A percentile compares a stretch with the other conserved stretches of the same genome.
These are phyloP conservation scores for Calonectria ilicicola DNA, from an alignment of 2,329 filamentous ascomycete species.

Conservation along the genomic window DNA sequence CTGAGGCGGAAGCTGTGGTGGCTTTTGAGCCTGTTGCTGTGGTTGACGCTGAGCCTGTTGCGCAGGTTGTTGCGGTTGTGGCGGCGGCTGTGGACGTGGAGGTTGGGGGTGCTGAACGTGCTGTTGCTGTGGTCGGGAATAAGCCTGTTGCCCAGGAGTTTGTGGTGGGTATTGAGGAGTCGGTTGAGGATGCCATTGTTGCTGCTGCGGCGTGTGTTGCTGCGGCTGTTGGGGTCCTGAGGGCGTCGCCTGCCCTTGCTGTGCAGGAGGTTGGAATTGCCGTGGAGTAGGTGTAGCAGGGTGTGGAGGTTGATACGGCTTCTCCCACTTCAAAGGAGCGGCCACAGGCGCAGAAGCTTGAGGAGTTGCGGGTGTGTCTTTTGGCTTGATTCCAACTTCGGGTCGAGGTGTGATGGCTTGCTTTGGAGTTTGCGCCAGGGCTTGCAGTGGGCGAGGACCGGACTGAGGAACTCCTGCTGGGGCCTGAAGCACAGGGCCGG, in stretches of 20 bases:
- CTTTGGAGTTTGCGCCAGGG: slow-evolving; percentile 46
- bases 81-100: slow-evolving; percentile 35
- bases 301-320: slow-evolving; percentile 53
- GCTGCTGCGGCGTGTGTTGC: slow-evolving; percentile 23
- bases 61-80: slow-evolving; percentile 30
- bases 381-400: slow-evolving; percentile 46
- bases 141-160: slow-evolving; percentile 35
- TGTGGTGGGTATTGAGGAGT: slow-evolving; percentile 36
- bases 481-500: slow-evolving; percentile 51
- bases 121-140: slow-evolving; percentile 35
- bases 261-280: slow-evolving; percentile 39
- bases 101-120: slow-evolving; percentile 31
- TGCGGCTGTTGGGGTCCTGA: slow-evolving; percentile 34
- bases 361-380: slow-evolving; percentile 39
- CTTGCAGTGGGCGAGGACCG: slow-evolving; percentile 47
- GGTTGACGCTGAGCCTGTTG: slow-evolving; percentile 31
- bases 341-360: slow-evolving; percentile 39
- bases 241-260: slow-evolving; percentile 35
- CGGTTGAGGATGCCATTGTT: slow-evolving; percentile 39
- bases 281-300: slow-evolving; percentile 40
- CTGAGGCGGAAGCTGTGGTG: slow-evolving; percentile 34
- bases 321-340: slow-evolving; percentile 54
- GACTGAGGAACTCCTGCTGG: slow-evolving; percentile 49
- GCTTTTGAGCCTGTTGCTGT: slow-evolving; percentile 36
- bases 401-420: slow-evolving; percentile 50